These are phyloP conservation scores for Amborella trichopoda DNA, from an alignment of 164 flowering plant genomes.

Conservation along the genomic window DNA sequence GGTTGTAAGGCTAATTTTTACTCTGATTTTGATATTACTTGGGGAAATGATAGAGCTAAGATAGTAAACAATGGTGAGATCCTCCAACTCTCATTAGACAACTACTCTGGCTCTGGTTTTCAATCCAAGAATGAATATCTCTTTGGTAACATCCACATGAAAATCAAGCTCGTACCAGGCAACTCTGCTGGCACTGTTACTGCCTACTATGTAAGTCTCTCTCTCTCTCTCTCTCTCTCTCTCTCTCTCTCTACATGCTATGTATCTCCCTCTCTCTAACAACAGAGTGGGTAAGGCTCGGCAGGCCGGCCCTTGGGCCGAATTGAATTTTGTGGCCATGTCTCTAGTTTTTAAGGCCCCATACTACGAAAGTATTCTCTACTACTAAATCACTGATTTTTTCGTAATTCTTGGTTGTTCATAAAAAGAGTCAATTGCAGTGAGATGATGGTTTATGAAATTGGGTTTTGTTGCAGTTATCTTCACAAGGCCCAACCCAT, in stretches of 20 bases:
- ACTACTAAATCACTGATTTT: too few species aligned
- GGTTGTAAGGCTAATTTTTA: not conserved
- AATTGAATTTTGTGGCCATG: not conserved
- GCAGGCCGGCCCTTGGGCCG: not conserved
- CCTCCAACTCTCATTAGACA: conserved; percentile 5
- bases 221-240: not conserved
- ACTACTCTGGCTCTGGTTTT: conserved; percentile 9
- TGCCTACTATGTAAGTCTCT: conserved; percentile 5
- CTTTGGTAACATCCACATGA: conserved; percentile 7
- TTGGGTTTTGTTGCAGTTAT: conserved; percentile 1
- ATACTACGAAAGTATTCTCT: not conserved
- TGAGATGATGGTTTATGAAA: too few species aligned
- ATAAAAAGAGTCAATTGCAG: too few species aligned
- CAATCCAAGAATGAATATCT: conserved; percentile 8
- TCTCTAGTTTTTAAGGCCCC: not conserved
- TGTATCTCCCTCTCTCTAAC: not conserved
- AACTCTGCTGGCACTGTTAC: conserved; percentile 15
- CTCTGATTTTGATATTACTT: conserved; percentile 4
- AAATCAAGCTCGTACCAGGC: conserved; percentile 6
- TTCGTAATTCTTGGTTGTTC: too few species aligned
- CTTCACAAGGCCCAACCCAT: conserved; percentile 3
- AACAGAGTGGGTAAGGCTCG: not conserved
- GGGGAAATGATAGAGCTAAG: conserved; percentile 6
- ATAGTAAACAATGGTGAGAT: conserved; percentile 1
- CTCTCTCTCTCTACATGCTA: not conserved